Base-by-base conservation (phyloP, 768 basidiomycete species). In the Suillus placidus region DNA sequence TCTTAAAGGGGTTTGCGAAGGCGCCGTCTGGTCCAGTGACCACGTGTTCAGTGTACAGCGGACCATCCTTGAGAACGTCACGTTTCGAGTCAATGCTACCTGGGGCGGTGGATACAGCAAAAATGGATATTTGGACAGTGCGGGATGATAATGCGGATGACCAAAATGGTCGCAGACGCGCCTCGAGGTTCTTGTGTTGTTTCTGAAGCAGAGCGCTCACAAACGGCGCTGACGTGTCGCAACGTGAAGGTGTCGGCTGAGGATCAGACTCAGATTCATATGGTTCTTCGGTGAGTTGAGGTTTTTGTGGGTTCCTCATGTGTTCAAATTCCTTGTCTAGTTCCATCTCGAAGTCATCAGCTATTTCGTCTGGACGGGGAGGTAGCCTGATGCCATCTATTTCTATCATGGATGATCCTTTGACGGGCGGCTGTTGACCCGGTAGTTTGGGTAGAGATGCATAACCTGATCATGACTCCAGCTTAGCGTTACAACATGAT, bases 91-190 rank as follows among this genome's bases (percentile, higher is more conserved):
- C 72, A 30, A 64, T 55, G 55, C 63, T 54, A 40, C 3, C 40
- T 20, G 26, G 12, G 10, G 40, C 4, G 47, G 57, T 16, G 40
- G 66, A 42, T 68, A 69, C 43, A 4, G 85, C 77, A 70, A 85
- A 90, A n/a, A 95, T 71, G 26, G 86, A 81, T 5, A 95, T 70
- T 18, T 85, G 83, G 9, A 95, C 79, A 3, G 77, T 83, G 20
- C 93, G 85, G 32, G 85, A 82, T 12, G 90, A 72, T 0, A 96
- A 79, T 1, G 86, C 87, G 5, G 88, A 87, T 3, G 89, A 85
- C 93, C 93, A 95, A 77, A 97, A 95, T 0, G 89, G 87, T 57
- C 85, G 87, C 32, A 97, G 78, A 0, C 95, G 87, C 6, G 83
- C 76, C 72, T 94, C 91, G 6, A 97, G 82, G 70, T 95, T 96